Percentiles rank a stretch among this genome's conserved stretches.
phyloP scores from a whole-genome alignment of 2,329 filamentous ascomycete species.

The Trichoderma lentiforme region DNA sequence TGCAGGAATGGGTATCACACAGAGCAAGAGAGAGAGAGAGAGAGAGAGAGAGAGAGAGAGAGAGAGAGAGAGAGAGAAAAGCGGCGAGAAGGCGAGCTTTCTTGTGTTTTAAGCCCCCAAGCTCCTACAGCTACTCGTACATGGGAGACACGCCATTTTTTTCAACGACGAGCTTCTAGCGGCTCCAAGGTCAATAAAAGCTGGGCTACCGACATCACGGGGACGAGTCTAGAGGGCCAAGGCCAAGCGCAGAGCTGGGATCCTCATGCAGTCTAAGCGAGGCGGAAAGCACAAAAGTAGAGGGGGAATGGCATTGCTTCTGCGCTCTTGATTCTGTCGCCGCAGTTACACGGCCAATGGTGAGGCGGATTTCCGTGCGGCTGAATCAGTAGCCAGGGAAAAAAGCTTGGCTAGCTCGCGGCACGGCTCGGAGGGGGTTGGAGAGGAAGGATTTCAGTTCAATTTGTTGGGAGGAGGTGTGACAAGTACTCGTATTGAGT shows the following conservation, averaged over 20 bases:
- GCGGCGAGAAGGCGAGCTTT: not conserved
- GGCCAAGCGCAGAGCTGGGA: not conserved
- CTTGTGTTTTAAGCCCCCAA: not conserved
- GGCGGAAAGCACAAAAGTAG: not conserved
- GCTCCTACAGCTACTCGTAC: not conserved
- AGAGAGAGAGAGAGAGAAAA: not conserved
- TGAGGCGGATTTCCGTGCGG: constrained; percentile 8
- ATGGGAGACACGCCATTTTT: not conserved
- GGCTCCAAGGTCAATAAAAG: not conserved
- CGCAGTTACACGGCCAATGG: constrained; percentile 3
- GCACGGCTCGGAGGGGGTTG: not conserved
- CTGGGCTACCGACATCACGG: not conserved
- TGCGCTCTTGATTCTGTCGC: not conserved
- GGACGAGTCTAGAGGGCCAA: not conserved
- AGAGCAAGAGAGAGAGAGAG: not conserved
- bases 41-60: not conserved
- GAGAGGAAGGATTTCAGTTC: not conserved
- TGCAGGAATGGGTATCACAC: not conserved
- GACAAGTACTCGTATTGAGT: not conserved
- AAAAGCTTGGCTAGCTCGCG: constrained; percentile 6
- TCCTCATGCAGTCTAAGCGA: constrained; percentile 15
- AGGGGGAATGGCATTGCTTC: not conserved
- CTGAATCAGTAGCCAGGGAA: constrained; percentile 10
- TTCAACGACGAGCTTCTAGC: not conserved
- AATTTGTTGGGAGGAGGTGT: not conserved